phyloP scores from a whole-genome alignment of 495 filamentous ascomycete species.

The Xylaria bambusicola region DNA sequence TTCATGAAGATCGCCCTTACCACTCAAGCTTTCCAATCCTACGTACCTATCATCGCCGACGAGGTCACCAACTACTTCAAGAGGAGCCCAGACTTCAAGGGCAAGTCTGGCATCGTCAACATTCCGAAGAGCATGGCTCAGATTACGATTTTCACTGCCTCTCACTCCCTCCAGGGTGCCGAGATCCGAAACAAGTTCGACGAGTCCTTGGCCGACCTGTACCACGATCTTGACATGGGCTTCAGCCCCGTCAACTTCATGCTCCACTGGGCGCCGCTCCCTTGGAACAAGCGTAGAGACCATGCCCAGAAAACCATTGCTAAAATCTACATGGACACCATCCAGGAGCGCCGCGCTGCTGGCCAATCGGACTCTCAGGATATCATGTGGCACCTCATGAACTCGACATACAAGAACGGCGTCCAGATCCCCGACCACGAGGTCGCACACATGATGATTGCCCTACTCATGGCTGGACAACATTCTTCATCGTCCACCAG shows the following conservation, averaged over 20 bases:
- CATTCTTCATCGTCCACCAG: conserved; percentile 82
- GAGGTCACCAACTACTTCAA: conserved; percentile 74
- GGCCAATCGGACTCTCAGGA: conserved; percentile 58
- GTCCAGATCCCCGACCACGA: conserved; percentile 71
- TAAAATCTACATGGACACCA: conserved; percentile 75
- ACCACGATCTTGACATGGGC: conserved; percentile 83
- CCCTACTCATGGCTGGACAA: conserved; percentile 85
- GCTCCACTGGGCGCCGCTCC: conserved; percentile 84
- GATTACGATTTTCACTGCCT: conserved; percentile 84
- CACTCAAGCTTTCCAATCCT: conserved; percentile 70
- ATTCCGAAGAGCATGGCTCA: conserved; percentile 73
- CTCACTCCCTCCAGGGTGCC: conserved; percentile 75
- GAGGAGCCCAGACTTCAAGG: conserved; percentile 65
- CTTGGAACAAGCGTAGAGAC: conserved; percentile 79
- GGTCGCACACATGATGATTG: conserved; percentile 90
- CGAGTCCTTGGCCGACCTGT: conserved; percentile 70
- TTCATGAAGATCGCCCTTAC: conserved; percentile 88
- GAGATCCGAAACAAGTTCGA: conserved; percentile 77
- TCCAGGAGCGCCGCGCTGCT: conserved; percentile 62
- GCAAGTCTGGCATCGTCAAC: conserved; percentile 62
- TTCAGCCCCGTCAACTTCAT: conserved; percentile 84
- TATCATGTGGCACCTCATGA: conserved; percentile 86
- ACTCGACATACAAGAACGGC: conserved; percentile 74
- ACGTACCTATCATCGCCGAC: conserved; percentile 75
- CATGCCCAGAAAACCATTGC: conserved; percentile 72